Conservation (phyloP, 208 protist genomes). For the Tetramitus jugosus region DNA sequence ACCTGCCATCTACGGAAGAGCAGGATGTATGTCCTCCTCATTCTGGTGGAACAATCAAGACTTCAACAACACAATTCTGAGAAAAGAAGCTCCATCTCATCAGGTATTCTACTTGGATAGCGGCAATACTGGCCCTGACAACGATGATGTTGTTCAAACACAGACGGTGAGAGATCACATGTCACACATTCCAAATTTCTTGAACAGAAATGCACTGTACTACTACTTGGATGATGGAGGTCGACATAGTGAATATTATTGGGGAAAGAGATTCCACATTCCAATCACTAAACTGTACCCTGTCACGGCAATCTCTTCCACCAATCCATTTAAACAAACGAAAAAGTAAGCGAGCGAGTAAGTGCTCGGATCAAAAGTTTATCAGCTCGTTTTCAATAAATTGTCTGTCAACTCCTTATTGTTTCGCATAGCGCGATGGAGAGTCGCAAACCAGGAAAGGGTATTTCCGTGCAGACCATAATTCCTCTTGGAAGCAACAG, state of each 20-base stretch:
- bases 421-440: too few species aligned
- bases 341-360: too few species aligned
- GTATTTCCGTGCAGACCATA: too few species aligned
- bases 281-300: background rate
- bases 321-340: too few species aligned
- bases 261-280: background rate
- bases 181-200: background rate
- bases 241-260: slow-evolving; percentile 15
- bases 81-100: background rate
- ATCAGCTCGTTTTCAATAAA: too few species aligned
- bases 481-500: too few species aligned
- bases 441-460: too few species aligned
- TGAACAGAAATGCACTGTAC: background rate
- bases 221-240: slow-evolving; percentile 9
- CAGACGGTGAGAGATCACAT: background rate
- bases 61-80: slow-evolving; percentile 20
- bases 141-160: slow-evolving; percentile 22
- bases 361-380: too few species aligned
- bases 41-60: slow-evolving; percentile 20
- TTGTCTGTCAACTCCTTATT: too few species aligned
- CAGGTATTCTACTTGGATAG: slow-evolving; percentile 1
- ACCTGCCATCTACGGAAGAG: too few species aligned
- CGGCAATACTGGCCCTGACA: background rate
- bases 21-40: too few species aligned
- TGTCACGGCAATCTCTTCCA: too few species aligned